Evolutionary conservation across 78 protist species (phyloP), one percentile per base, ranked within the genome.

Genomic region (Monocercomonoides exilis): DNA sequence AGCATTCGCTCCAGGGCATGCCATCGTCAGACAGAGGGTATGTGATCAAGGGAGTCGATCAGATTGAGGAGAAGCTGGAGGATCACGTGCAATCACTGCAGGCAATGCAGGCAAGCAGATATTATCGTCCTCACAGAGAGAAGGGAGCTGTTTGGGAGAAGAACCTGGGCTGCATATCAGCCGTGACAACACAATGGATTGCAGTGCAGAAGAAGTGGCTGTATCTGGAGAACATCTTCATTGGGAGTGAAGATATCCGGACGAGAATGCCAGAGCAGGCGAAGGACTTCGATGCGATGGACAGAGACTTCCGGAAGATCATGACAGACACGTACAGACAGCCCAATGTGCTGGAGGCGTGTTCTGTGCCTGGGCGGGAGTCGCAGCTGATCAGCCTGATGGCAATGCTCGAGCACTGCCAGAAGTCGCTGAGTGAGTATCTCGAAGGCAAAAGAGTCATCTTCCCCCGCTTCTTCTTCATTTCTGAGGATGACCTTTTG

Each of bases 381-480:
- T 92, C 90, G 41, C 89, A 96, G 5, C 87, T 94, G n/a, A 87
- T 41, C 33, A 35, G 1, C 38, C 93, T 96, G n/a, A 29, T 34
- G 3, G 33, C 77, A 2, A 88, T 96, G 35, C 34, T 95, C 32
- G 95, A 95, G 44, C 35, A 29, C 43, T 94, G 97, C 87, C 96
- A 96, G 84, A 91, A 93, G 89, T 45, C 84, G 34, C 93, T 95
- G 29, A 38, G 88, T 21, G 92, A 93, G 41, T 96, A 95, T 89
- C 91, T 96, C 41, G 95, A 96, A 45, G 64, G 93, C 1, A 96
- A 96, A 92, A 89, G 98, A 1, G 77, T 77, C 3, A 80, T 93
- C 0, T 96, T 95, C 91, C 94, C 98, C n/a, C 88, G 98, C 42
- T 96, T 96, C 92, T 96, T 82, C 88, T 96, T 96, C 94, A 91